phyloP scores from a whole-genome alignment of 805 yeast genomes.

The Candida xiaguanensis region DNA sequence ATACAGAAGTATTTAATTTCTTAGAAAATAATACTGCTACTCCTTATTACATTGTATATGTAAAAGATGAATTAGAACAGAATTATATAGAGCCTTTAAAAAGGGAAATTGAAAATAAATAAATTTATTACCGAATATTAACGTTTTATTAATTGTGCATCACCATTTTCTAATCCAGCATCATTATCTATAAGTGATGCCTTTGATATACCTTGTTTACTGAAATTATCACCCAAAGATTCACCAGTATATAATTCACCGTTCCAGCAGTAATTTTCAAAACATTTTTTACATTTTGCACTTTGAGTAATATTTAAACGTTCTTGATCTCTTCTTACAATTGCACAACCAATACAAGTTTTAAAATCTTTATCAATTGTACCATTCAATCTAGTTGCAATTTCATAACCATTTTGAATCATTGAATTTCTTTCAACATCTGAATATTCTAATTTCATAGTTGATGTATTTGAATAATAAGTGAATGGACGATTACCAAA shows the following conservation, averaged over 20 bases:
- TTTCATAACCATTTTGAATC: constrained; percentile 73
- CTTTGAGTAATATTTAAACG: constrained; percentile 55
- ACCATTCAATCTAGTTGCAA: constrained; percentile 59
- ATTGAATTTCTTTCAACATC: constrained; percentile 54
- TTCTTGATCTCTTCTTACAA: constrained; percentile 74
- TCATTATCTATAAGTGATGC: not conserved
- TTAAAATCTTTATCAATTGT: constrained; percentile 68
- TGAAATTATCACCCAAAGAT: not conserved
- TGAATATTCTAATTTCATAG: constrained; percentile 61
- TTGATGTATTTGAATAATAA: constrained; percentile 66
- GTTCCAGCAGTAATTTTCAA: constrained; percentile 73
- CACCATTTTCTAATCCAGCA: not conserved
- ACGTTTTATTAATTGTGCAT: not conserved
- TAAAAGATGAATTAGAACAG: constrained; percentile 54
- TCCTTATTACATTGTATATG: constrained; percentile 88
- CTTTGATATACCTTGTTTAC: not conserved
- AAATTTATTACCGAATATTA: not conserved
- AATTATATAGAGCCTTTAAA: constrained; percentile 63
- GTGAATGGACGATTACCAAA: constrained; percentile 70
- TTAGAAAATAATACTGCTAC: constrained; percentile 77
- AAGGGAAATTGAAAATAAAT: constrained; percentile 28
- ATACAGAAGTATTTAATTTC: constrained; percentile 63
- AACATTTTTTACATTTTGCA: constrained; percentile 72
- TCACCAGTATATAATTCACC: constrained; percentile 28
- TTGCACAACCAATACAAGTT: constrained; percentile 79